These are phyloP conservation scores for Schizopora paradoxa DNA, from an alignment of 1,284 basidiomycete genomes.

Conservation along the genomic window DNA sequence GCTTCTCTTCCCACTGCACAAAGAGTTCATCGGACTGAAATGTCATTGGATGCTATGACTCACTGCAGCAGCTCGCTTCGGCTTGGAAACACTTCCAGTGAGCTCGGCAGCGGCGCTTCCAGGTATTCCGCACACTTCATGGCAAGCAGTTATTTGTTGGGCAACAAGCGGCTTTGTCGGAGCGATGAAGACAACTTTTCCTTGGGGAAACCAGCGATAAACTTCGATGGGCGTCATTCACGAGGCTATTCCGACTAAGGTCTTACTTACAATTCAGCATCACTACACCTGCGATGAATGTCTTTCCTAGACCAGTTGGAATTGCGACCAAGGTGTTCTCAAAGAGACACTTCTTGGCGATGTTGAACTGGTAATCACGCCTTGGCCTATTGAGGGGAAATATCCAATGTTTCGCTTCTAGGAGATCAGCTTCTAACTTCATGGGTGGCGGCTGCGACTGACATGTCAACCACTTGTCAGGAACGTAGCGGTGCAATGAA, in stretches of 20 bases:
- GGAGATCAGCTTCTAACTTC: slow-evolving; percentile 69
- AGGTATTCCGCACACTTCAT: slow-evolving; percentile 91
- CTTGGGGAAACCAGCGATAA: slow-evolving; percentile 91
- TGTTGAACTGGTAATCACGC: slow-evolving; percentile 95
- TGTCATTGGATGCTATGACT: slow-evolving; percentile 26
- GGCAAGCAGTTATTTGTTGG: slow-evolving; percentile 93
- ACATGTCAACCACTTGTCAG: slow-evolving; percentile 14
- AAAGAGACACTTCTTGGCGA: slow-evolving; percentile 81
- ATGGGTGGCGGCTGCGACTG: slow-evolving; percentile 59
- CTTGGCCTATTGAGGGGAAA: slow-evolving; percentile 88
- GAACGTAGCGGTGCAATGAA: background rate
- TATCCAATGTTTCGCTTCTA: slow-evolving; percentile 85
- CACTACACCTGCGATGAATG: slow-evolving; percentile 95
- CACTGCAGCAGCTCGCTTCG: slow-evolving; percentile 56
- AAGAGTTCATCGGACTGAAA: background rate
- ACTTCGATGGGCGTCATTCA: slow-evolving; percentile 37
- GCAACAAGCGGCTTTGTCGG: slow-evolving; percentile 94
- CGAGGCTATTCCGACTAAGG: slow-evolving; percentile 1
- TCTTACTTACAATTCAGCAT: slow-evolving; percentile 82
- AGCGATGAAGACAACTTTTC: slow-evolving; percentile 93
- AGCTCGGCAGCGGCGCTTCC: slow-evolving; percentile 82
- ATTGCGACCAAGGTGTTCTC: slow-evolving; percentile 94
- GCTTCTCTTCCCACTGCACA: slow-evolving; percentile 73
- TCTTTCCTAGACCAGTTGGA: slow-evolving; percentile 97
- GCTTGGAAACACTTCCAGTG: slow-evolving; percentile 65